phyloP scores from a whole-genome alignment of 1,284 basidiomycete species.

The Irpex rosettiformis region DNA sequence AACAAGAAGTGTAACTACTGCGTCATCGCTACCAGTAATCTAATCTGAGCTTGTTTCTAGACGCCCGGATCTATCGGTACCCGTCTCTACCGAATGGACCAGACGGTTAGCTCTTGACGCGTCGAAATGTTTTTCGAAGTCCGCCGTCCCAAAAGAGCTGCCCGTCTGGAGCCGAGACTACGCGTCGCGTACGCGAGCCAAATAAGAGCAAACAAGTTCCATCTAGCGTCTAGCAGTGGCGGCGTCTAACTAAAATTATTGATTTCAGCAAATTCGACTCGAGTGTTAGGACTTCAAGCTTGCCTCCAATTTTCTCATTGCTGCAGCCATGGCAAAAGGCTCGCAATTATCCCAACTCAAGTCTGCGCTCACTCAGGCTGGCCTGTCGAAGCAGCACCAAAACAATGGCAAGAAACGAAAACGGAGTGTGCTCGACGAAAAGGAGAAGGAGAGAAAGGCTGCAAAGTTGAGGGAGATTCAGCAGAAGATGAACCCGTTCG shows the following conservation, averaged over 20 bases:
- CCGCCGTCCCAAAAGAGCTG: too few species aligned
- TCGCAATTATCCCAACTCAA: constrained; percentile 89
- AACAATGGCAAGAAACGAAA: constrained; percentile 65
- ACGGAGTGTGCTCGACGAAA: constrained; percentile 55
- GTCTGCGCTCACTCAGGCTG: constrained; percentile 74
- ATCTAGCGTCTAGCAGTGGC: neutral
- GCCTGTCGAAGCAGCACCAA: constrained; percentile 53
- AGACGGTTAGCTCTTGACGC: too few species aligned
- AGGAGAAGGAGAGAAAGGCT: constrained; percentile 75
- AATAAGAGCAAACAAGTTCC: neutral
- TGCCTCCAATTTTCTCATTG: too few species aligned
- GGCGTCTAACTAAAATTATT: neutral
- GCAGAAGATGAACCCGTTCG: constrained; percentile 88
- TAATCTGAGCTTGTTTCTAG: too few species aligned
- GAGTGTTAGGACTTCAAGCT: too few species aligned
- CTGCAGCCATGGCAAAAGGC: constrained; percentile 55
- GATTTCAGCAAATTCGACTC: neutral
- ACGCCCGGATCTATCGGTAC: too few species aligned
- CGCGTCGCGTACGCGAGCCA: neutral
- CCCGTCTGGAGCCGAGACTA: too few species aligned
- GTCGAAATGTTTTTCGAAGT: too few species aligned
- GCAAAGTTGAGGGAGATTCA: constrained; percentile 86
- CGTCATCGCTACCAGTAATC: neutral
- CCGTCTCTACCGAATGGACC: too few species aligned
- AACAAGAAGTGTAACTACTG: neutral